Base-by-base conservation (phyloP, 2,329 filamentous ascomycete species). In the Fusarium verrucosum region DNA sequence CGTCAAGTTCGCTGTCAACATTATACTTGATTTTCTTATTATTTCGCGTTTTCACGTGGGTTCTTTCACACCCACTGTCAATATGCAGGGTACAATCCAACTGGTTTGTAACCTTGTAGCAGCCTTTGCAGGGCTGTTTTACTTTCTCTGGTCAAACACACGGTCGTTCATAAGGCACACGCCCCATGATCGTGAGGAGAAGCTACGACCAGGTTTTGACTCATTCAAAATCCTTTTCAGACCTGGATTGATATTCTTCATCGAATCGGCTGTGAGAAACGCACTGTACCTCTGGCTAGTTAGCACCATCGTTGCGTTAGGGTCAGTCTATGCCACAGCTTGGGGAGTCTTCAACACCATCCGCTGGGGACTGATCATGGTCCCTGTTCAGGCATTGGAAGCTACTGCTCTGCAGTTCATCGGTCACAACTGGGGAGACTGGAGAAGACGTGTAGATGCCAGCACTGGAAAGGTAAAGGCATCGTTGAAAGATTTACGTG, bases 291-390 rank as follows among this genome's bases (percentile, higher is more conserved):
- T 92, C 0, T 92, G 89, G 89, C 79, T 92, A 0, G 82, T 92
- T 1, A 82, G 78, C 49, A 85, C 82, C 6, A 89, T 92, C 17
- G 82, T 92, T 0, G 77, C 82, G 0, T 79, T 92, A 57, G 88
- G 89, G 0, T 75, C 78, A 0, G 82, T 85, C 8, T 92, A 92
- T 72, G 86, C 88, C 0, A 92, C 89, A 0, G 88, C 89, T 1
- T 92, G 89, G 89, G 87, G 88, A 3, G 80, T 92, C 10, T 92
- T 92, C 77, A 89, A 85, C 52, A 92, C 88, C 0, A 92, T 92
- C 37, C 82, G 89, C 14, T 92, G 89, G 89, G 89, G 89, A 0
- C 78, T 92, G 1, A 78, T 92, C 26, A 92, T 92, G 89, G 88
- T 92, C 0, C 89, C 89, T 0, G 87, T 92, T 0, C 83, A 87